Evolutionary conservation across 768 basidiomycete species (phyloP), one percentile per base, ranked within the genome.

Genomic region (Royoungia palumana): DNA sequence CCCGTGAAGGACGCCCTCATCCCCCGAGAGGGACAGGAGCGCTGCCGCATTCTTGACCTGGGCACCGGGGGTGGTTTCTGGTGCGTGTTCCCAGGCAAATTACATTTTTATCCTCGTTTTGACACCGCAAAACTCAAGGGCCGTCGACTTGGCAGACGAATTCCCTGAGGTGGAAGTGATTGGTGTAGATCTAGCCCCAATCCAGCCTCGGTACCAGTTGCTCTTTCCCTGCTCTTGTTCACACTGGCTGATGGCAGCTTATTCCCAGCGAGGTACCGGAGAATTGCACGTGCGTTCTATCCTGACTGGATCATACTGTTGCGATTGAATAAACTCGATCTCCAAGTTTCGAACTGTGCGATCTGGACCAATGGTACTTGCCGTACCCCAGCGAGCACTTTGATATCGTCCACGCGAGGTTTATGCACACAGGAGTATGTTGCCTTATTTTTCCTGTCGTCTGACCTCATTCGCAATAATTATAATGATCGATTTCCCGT

Each of bases 81-180:
- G 84, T 83, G 50, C 51, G 71, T 51, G 22, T 48, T 41, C 6
- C 20, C 45, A 46, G 17, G 51, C 20, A 35, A 19, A 34, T 34
- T 30, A 10, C 22, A 25, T 34, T 32, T 44, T 7, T 45, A 20
- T 39, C 43, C 44, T 43, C 9, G 19, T 22, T 37, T 40, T 22
- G 41, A 46, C 30, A 12, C 41, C 45, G 32, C 32, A 32, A 32
- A 32, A 32, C 43, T 27, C 57, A 86, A 32, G 83, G 85, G 82
- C 85, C 21, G 79, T 86, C 54, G 81, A 82, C 64, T 78, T 87
- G 68, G 85, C 85, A 41, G 82, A 86, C 56, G 83, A 84, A 65
- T 87, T 87, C 64, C 81, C 80, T 37, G 63, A 69, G 41, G 82
- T 75, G 50, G 81, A 85, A 55, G 81, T 87, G 53, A 75, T 82